Percentiles rank a stretch among this genome's conserved stretches.
Evolutionary conservation across 2,329 filamentous ascomycete genomes (phyloP).

Genomic region (Aspergillus ochraceoroseus): DNA sequence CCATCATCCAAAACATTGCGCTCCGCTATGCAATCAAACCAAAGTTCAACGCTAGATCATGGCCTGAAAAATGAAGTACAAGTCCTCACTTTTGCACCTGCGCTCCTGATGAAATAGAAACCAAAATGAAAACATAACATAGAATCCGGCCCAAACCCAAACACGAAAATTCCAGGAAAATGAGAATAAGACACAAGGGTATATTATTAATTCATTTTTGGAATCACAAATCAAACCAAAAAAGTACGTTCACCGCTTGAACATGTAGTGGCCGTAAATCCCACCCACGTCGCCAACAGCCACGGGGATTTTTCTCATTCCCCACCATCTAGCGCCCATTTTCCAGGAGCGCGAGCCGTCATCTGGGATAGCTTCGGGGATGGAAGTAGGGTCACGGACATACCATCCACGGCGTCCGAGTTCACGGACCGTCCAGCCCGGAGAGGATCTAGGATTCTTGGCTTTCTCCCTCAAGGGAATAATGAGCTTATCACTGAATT

Average conservation of each 20-base stretch:
- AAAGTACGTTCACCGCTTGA: slow-evolving; percentile 45
- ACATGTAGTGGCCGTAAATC: slow-evolving; percentile 58
- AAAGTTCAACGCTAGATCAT: slow-evolving; percentile 17
- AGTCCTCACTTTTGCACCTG: slow-evolving; percentile 15
- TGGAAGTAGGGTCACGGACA: slow-evolving; percentile 46
- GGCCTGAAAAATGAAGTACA: slow-evolving; percentile 11
- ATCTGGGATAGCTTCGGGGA: slow-evolving; percentile 40
- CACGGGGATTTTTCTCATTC: slow-evolving; percentile 65
- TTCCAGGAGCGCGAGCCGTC: slow-evolving; percentile 67
- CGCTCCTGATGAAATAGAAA: slow-evolving; percentile 4
- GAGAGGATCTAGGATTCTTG: slow-evolving; percentile 50
- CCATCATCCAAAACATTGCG: no score
- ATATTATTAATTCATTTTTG: slow-evolving; percentile 15
- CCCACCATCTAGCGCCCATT: slow-evolving; percentile 79
- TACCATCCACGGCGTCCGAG: slow-evolving; percentile 65
- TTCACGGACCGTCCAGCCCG: slow-evolving; percentile 68
- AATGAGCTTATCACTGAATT: slow-evolving; percentile 65
- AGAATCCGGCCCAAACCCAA: slow-evolving; percentile 15
- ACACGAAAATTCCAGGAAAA: slow-evolving; percentile 11
- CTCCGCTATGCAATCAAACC: slow-evolving; percentile 23
- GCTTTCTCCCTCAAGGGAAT: slow-evolving; percentile 59
- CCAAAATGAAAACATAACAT: slow-evolving; percentile 16
- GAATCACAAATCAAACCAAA: slow-evolving; percentile 13
- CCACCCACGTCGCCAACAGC: slow-evolving; percentile 54
- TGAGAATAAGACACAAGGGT: slow-evolving; percentile 15